phyloP scores from a whole-genome alignment of 345 rosid species.

The Litchi chinensis region DNA sequence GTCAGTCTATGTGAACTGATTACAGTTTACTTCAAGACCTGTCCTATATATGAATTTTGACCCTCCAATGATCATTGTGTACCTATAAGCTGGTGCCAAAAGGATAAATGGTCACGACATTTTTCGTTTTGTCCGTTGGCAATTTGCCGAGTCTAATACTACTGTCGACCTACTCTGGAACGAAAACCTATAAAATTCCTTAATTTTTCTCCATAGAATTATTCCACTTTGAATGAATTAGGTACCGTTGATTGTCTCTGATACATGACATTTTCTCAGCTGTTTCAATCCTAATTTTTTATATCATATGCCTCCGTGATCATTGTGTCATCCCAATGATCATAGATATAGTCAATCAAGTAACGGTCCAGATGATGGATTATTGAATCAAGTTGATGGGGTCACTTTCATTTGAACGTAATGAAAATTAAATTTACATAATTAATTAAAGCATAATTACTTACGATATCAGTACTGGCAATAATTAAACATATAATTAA shows the following conservation, averaged over 20 bases:
- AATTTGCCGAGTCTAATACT: not conserved
- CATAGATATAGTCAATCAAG: conserved; percentile 16
- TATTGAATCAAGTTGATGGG: not conserved
- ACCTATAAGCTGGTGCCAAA: not conserved
- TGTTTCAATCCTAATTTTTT: conserved; percentile 11
- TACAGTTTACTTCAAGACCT: not conserved
- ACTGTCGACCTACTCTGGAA: not conserved
- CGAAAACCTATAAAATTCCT: not conserved
- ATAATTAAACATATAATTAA: not conserved
- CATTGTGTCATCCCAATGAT: not conserved
- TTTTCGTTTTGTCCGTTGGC: not conserved
- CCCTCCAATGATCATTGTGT: not conserved
- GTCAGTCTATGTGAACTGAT: too few relatives aligned
- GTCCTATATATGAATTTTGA: not conserved
- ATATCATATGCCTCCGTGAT: conserved; percentile 4
- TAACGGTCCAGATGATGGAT: conserved; percentile 15
- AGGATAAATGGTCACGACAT: not conserved
- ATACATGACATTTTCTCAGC: conserved; percentile 15
- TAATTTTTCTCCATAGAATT: not conserved
- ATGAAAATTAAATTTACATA: not conserved
- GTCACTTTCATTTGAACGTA: conserved; percentile 15
- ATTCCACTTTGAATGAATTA: conserved; percentile 20
- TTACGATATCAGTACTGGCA: not conserved
- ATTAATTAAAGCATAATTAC: not conserved
- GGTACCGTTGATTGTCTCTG: conserved; percentile 23